Conservation (phyloP, 768 basidiomycete species). For the Chiua virens region DNA sequence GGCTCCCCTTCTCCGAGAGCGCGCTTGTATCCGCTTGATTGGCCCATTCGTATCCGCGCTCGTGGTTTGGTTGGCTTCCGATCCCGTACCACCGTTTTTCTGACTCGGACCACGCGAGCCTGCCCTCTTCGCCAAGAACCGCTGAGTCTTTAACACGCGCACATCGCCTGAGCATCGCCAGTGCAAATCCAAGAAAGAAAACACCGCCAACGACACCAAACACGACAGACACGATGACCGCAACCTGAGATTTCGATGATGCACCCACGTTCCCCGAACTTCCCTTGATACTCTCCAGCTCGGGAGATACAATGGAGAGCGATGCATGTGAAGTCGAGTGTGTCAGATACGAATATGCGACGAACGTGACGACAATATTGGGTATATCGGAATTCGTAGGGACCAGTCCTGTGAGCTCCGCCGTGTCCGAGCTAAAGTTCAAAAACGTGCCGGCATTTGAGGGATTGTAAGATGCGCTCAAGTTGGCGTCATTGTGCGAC, state of each 20-base stretch:
- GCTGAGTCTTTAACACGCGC: slow-evolving; percentile 61
- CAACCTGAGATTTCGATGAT: slow-evolving; percentile 46
- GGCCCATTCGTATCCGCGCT: slow-evolving; percentile 33
- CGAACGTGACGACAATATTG: slow-evolving; percentile 55
- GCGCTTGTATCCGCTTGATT: slow-evolving; percentile 28
- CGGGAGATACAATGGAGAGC: slow-evolving; percentile 50
- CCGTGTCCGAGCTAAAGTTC: slow-evolving; percentile 45
- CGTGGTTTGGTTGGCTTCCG: slow-evolving; percentile 20
- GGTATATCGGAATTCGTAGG: slow-evolving; percentile 44
- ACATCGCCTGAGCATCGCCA: slow-evolving; percentile 57
- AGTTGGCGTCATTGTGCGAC: slow-evolving; percentile 45
- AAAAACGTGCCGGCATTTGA: slow-evolving; percentile 49
- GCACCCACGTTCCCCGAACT: slow-evolving; percentile 38
- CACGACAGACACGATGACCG: slow-evolving; percentile 58
- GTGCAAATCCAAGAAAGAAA: slow-evolving; percentile 49
- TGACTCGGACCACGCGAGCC: slow-evolving; percentile 56
- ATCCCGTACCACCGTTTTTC: slow-evolving; percentile 73
- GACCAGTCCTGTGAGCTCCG: slow-evolving; percentile 54
- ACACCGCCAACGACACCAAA: slow-evolving; percentile 65
- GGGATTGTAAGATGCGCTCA: slow-evolving; percentile 60
- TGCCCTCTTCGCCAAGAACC: slow-evolving; percentile 57
- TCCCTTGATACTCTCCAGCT: slow-evolving; percentile 37
- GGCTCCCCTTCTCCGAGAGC: slow-evolving; percentile 31
- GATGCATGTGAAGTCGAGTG: slow-evolving; percentile 71
- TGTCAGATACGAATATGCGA: slow-evolving; percentile 63